Conservation (phyloP, 192 early-diverging fungal genomes). For the Piromyces sp. region DNA sequence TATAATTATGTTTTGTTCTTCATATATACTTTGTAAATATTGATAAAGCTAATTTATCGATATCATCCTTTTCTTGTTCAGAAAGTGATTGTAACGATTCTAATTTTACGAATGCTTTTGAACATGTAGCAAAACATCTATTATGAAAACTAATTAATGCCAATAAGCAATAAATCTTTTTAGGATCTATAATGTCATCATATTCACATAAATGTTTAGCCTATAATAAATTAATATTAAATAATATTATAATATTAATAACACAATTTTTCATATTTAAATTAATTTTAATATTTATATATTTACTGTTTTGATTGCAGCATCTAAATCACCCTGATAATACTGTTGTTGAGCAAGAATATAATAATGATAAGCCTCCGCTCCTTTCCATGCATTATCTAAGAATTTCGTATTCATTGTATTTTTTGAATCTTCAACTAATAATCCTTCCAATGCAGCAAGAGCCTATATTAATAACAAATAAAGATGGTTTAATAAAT, state of each 20-base stretch:
- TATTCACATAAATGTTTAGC: constrained; percentile 25
- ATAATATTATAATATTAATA: too few relatives aligned
- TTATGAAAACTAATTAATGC: constrained; percentile 27
- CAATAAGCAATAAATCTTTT: constrained; percentile 20
- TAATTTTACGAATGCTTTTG: constrained; percentile 29
- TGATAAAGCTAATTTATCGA: constrained; percentile 23
- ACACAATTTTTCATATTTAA: too few relatives aligned
- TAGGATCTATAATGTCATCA: constrained; percentile 27
- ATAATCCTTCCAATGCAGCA: constrained; percentile 22
- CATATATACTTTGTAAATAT: constrained; percentile 29
- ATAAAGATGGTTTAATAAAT: neutral
- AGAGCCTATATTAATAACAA: too few relatives aligned
- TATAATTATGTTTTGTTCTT: neutral
- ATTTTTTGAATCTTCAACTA: constrained; percentile 7
- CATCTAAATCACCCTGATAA: constrained; percentile 23
- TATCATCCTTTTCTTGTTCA: constrained; percentile 15
- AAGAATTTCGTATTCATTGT: neutral
- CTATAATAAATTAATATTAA: too few relatives aligned
- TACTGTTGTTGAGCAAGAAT: constrained; percentile 33
- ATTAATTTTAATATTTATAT: too few relatives aligned
- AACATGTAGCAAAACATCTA: constrained; percentile 24
- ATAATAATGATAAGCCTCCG: constrained; percentile 43
- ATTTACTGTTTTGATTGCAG: constrained; percentile 25
- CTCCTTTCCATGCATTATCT: constrained; percentile 35
- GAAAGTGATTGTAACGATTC: constrained; percentile 13